A percentile compares a stretch with the other conserved stretches of the same genome.
phyloP scores from a whole-genome alignment of 208 protist species.

The Naegleria lovaniensis region DNA sequence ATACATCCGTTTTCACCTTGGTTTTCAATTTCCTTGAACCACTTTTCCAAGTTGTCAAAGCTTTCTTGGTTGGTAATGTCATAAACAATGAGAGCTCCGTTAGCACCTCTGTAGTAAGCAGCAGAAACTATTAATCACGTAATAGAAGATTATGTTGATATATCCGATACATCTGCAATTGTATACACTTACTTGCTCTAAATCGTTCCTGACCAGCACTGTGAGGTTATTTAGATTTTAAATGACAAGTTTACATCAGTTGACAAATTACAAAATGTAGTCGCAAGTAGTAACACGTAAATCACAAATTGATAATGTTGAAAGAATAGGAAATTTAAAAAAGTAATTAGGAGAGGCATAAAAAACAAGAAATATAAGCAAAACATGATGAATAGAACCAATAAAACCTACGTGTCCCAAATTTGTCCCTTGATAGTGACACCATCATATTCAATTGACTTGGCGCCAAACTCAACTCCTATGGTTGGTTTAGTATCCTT shows the following conservation, averaged over 20 bases:
- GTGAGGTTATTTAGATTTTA: not conserved
- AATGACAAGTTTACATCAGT: not conserved
- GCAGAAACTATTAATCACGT: conserved; percentile 18
- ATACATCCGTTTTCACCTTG: conserved; percentile 87
- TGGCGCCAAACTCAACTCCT: conserved; percentile 38
- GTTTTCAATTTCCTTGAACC: conserved; percentile 94
- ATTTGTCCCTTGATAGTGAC: conserved; percentile 87
- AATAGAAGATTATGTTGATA: conserved; percentile 12
- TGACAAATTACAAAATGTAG: too few species aligned
- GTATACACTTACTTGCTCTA: conserved; percentile 70
- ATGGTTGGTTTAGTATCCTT: conserved; percentile 39
- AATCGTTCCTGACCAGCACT: conserved; percentile 81
- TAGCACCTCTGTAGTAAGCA: conserved; percentile 92
- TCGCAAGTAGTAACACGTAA: not conserved
- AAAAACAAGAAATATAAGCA: not conserved
- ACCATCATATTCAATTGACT: conserved; percentile 47
- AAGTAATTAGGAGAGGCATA: not conserved
- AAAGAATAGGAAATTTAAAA: too few species aligned
- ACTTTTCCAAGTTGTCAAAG: conserved; percentile 93
- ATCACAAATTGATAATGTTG: too few species aligned
- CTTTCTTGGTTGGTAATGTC: conserved; percentile 94
- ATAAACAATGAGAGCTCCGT: conserved; percentile 97
- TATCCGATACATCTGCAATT: too few species aligned
- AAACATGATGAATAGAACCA: not conserved
- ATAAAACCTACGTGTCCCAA: conserved; percentile 64